Conservation (phyloP, 208 protist species). For the Acanthamoeba royreba region DNA sequence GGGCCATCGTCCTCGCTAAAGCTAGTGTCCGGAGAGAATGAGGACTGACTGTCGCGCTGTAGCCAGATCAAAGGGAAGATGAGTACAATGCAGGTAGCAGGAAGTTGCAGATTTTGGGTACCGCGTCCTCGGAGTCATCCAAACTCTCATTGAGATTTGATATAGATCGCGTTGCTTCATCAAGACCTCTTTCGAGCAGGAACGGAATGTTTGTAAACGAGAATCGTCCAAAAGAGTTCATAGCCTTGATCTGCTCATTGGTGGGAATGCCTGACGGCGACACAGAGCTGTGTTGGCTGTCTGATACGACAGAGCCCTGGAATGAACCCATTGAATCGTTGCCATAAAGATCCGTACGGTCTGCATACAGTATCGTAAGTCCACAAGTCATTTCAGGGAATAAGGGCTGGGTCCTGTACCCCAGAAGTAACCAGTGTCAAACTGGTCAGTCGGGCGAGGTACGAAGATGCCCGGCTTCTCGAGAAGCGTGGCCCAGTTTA, state of each 20-base stretch:
- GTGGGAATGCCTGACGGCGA: not conserved
- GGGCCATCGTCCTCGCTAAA: not conserved
- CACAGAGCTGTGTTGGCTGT: not conserved
- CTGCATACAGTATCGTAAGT: not conserved
- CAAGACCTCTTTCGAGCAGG: not conserved
- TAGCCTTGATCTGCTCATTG: not conserved
- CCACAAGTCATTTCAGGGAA: not conserved
- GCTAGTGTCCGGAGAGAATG: not conserved
- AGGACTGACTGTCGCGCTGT: not conserved
- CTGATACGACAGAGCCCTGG: not conserved
- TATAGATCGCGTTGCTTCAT: conserved; percentile 31
- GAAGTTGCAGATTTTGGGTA: not conserved
- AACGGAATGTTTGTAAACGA: conserved; percentile 49
- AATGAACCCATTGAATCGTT: not conserved
- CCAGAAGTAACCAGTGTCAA: conserved; percentile 68
- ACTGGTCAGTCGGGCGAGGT: conserved; percentile 54
- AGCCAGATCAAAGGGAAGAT: not conserved
- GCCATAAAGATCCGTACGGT: not conserved
- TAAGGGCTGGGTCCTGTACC: not conserved
- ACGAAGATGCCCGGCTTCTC: conserved; percentile 60
- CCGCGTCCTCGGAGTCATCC: not conserved
- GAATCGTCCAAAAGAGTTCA: conserved; percentile 40
- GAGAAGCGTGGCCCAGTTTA: conserved; percentile 73
- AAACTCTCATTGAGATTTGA: not conserved
- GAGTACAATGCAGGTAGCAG: not conserved